Base-by-base conservation (phyloP, 176 grass and related monocot species). In the Elaeis guineensis region DNA sequence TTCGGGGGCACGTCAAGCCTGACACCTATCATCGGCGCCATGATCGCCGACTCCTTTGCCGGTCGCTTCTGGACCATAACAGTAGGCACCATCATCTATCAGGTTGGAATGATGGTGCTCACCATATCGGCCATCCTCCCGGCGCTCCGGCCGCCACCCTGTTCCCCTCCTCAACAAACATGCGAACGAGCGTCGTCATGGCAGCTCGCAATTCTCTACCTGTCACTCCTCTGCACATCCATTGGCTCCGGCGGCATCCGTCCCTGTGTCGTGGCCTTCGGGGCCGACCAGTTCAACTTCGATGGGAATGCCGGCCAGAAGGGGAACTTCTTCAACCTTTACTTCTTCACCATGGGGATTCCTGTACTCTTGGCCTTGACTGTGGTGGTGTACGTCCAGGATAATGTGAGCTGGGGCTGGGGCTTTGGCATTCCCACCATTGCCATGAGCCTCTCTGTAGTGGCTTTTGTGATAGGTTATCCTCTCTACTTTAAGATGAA, bases 41-140 rank as follows among this genome's bases (percentile, higher is more conserved):
- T 95, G 63, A 77, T 90, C 23, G 82, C 90, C 7, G 86, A 95
- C 75, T 86, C 90, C 63, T 90, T 84, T 66, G 80, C 83, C 9
- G 90, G 90, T 63, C 83, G 90, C 49, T 95, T 84, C 81, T 84
- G 86, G 83, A 87, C 78, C 15, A 89, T 86, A 61, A 77, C 82
- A 1, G 67, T 73, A 15, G 88, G 88, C 62, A 83, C 88, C 51
- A 4, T 92, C 55, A n/a, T 92, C 57, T 92, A 92, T 79, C 79
- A 92, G 79, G 57, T 92, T 16, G 88, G 88, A 79, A 92, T 92
- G 88, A 54, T 92, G 30, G 72, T 65, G 64, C 88, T 92, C 48
- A 92, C 88, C 54, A 61, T 92, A 17, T 92, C 89, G 0, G 83
- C 80, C 1, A 21, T 61, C 25, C 62, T 85, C 59, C 81, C 89